These are phyloP conservation scores for Strobilomyces confusus DNA, from an alignment of 768 basidiomycete genomes.

Conservation along the genomic window DNA sequence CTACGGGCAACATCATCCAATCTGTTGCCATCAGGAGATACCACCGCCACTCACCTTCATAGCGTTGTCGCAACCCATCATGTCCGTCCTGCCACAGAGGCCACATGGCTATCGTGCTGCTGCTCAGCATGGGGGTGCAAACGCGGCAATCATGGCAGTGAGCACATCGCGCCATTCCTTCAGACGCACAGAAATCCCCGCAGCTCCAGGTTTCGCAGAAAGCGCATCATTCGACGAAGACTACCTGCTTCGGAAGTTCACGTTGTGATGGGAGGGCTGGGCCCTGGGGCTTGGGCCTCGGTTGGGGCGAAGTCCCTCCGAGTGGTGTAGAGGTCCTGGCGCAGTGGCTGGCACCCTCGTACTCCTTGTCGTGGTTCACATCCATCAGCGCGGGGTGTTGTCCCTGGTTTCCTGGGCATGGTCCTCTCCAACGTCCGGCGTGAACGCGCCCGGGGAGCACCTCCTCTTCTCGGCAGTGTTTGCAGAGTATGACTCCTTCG, in stretches of 20 bases:
- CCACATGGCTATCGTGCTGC: background rate
- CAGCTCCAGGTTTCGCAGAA: constrained; percentile 9
- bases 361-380: no score
- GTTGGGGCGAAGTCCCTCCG: no score
- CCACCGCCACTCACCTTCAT: background rate
- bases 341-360: no score
- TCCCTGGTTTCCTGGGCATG: no score
- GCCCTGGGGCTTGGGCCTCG: no score
- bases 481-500: constrained; percentile 2
- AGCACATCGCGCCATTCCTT: background rate
- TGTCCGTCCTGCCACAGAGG: background rate
- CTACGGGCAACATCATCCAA: background rate
- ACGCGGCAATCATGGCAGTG: background rate
- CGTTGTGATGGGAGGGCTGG: no score
- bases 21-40: background rate
- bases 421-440: no score
- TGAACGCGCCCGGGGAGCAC: background rate
- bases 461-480: constrained; percentile 13
- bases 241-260: background rate
- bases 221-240: background rate
- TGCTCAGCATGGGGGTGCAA: background rate
- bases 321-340: no score
- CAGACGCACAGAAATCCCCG: background rate
- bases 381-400: no score
- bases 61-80: background rate